Evolutionary conservation across 768 basidiomycete genomes (phyloP).

Genomic region (Leccinellum luteum): DNA sequence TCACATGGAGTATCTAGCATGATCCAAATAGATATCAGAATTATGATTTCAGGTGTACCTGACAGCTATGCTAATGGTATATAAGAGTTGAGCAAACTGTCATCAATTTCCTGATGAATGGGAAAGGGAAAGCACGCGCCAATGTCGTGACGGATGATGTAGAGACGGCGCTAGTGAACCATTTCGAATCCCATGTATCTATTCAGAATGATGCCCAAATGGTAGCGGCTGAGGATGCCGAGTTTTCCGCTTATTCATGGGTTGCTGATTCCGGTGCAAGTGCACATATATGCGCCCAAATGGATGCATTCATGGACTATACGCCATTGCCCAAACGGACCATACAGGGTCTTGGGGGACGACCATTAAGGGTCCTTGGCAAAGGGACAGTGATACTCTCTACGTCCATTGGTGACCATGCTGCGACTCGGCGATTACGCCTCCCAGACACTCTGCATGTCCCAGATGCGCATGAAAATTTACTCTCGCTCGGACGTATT

Average conservation of each 20-base stretch:
- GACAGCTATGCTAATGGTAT: not conserved
- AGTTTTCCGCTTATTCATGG: not conserved
- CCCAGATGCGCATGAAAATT: not conserved
- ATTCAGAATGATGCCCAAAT: not conserved
- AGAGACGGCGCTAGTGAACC: no score
- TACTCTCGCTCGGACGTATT: not conserved
- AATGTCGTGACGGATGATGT: no score
- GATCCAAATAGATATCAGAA: not conserved
- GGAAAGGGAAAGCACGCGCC: no score
- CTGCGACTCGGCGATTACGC: not conserved
- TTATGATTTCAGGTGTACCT: not conserved
- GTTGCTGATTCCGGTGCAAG: not conserved
- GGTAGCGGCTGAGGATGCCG: not conserved
- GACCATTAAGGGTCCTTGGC: not conserved
- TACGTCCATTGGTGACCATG: not conserved
- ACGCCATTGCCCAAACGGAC: not conserved
- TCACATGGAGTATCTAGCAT: not conserved
- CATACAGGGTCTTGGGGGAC: not conserved
- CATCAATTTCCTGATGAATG: not conserved
- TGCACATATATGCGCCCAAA: not conserved
- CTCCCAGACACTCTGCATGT: not conserved
- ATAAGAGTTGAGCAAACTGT: not conserved
- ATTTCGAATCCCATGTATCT: no score
- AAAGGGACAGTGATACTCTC: not conserved
- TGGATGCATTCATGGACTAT: not conserved